Conservation (phyloP, 176 grass and related monocot genomes). For the Eleusine coracana region DNA sequence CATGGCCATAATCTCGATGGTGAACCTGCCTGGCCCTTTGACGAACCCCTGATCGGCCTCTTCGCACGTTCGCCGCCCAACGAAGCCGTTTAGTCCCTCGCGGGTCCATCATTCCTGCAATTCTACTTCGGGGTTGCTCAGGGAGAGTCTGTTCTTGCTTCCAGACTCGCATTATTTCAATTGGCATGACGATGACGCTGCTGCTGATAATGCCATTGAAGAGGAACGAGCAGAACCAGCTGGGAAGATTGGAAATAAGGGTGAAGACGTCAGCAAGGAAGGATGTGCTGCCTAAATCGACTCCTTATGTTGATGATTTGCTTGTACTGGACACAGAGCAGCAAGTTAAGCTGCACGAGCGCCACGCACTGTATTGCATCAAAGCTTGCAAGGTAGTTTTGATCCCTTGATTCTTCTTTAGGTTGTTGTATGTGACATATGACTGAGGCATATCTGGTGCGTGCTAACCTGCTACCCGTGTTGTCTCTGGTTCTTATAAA, state of each 20-base stretch:
- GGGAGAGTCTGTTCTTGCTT: neutral
- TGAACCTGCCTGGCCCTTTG: no score
- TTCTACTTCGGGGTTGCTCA: neutral
- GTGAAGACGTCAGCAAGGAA: constrained; percentile 2
- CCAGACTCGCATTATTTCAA: neutral
- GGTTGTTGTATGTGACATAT: no score
- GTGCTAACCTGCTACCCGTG: neutral
- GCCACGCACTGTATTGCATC: constrained; percentile 18
- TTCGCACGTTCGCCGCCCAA: neutral
- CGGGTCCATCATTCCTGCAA: neutral
- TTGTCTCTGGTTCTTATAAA: neutral
- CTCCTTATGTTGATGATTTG: neutral
- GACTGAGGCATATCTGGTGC: no score
- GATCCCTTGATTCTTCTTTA: neutral
- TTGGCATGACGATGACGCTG: neutral
- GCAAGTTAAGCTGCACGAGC: neutral
- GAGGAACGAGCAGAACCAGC: neutral
- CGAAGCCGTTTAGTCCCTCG: neutral
- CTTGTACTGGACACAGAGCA: neutral
- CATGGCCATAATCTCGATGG: no score
- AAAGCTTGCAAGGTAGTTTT: constrained; percentile 24
- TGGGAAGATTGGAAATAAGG: neutral
- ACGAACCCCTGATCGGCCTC: neutral
- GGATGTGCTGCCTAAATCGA: neutral
- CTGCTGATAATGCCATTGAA: neutral